Percentiles rank a stretch among this genome's conserved stretches.
Evolutionary conservation across 2,329 filamentous ascomycete genomes (phyloP).

Genomic region (Lojkania enalia): DNA sequence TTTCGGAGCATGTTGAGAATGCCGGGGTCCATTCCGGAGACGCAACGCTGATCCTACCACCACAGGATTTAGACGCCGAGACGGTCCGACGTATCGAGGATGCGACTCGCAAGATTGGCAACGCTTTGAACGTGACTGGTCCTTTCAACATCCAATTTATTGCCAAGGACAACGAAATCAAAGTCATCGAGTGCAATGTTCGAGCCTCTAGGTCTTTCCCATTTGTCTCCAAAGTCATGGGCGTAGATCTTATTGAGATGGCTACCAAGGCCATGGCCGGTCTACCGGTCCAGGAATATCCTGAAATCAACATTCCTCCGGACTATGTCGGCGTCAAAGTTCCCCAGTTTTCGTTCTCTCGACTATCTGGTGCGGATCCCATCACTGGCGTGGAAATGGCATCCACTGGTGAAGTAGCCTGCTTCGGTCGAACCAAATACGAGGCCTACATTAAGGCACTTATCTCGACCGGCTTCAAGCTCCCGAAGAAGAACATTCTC

Average conservation of each 20-base stretch:
- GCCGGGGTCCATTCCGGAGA: conserved; percentile 98
- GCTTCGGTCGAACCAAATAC: conserved; percentile 93
- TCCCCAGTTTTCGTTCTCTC: conserved; percentile 98
- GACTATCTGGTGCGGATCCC: conserved; percentile 91
- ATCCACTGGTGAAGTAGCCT: conserved; percentile 96
- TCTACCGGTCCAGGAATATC: conserved; percentile 80
- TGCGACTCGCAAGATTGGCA: conserved; percentile 91
- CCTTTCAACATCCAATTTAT: conserved; percentile 99
- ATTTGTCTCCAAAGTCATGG: conserved; percentile 98
- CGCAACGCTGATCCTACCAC: conserved; percentile 90
- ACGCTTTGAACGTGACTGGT: conserved; percentile 91
- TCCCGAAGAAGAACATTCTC: conserved; percentile 93
- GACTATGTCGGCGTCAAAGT: conserved; percentile 96
- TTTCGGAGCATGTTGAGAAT: conserved; percentile 98
- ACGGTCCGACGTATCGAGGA: conserved; percentile 92
- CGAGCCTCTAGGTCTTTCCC: conserved; percentile 95
- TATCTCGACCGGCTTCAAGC: conserved; percentile 92
- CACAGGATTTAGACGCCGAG: conserved; percentile 86
- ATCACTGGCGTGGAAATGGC: conserved; percentile 99
- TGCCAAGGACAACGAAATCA: conserved; percentile 98
- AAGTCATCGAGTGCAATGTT: conserved; percentile 99
- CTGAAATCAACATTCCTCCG: conserved; percentile 71
- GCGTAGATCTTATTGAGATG: conserved; percentile 96
- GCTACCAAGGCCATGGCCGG: conserved; percentile 96
- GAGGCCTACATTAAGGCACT: conserved; percentile 97